Evolutionary conservation across 495 filamentous ascomycete genomes (phyloP).

Genomic region (Penicillium cosmopolitanum): DNA sequence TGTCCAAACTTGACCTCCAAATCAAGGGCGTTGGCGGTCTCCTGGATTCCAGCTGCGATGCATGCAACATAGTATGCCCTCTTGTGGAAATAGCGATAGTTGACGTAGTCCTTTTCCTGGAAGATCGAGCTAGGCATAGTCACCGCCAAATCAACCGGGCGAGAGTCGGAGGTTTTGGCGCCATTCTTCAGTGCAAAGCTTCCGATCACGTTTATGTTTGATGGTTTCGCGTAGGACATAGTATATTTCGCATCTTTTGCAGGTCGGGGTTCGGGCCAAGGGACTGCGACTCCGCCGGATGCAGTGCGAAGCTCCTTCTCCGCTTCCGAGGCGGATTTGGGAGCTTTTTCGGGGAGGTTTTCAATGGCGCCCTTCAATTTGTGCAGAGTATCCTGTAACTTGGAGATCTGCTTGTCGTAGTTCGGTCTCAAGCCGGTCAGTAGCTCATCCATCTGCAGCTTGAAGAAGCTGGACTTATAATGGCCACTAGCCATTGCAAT

Average conservation of each 20-base stretch:
- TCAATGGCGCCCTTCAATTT: slow-evolving; percentile 78
- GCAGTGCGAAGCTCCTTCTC: slow-evolving; percentile 67
- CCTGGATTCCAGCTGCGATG: slow-evolving; percentile 69
- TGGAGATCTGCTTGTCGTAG: slow-evolving; percentile 65
- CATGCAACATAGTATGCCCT: slow-evolving; percentile 88
- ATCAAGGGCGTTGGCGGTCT: slow-evolving; percentile 47
- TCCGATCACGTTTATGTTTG: slow-evolving; percentile 83
- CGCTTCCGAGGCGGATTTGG: slow-evolving; percentile 65
- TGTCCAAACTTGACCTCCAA: slow-evolving; percentile 65
- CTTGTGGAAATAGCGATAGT: slow-evolving; percentile 94
- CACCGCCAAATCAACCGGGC: slow-evolving; percentile 79
- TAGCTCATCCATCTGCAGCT: slow-evolving; percentile 86
- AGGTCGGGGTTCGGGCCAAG: slow-evolving; percentile 80
- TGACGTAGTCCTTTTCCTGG: slow-evolving; percentile 92
- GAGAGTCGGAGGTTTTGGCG: slow-evolving; percentile 57
- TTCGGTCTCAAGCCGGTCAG: slow-evolving; percentile 68
- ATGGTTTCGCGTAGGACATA: slow-evolving; percentile 73
- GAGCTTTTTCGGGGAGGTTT: slow-evolving; percentile 56
- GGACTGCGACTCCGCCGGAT: slow-evolving; percentile 68
- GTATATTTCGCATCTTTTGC: slow-evolving; percentile 75
- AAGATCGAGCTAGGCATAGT: slow-evolving; percentile 80
- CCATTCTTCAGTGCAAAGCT: slow-evolving; percentile 82
- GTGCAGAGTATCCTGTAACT: slow-evolving; percentile 70
- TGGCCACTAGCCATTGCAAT: slow-evolving; percentile 48
- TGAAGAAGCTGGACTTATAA: slow-evolving; percentile 77